Evolutionary conservation across 2,329 filamentous ascomycete species (phyloP).

Genomic region (Cryphonectria carpinicola): DNA sequence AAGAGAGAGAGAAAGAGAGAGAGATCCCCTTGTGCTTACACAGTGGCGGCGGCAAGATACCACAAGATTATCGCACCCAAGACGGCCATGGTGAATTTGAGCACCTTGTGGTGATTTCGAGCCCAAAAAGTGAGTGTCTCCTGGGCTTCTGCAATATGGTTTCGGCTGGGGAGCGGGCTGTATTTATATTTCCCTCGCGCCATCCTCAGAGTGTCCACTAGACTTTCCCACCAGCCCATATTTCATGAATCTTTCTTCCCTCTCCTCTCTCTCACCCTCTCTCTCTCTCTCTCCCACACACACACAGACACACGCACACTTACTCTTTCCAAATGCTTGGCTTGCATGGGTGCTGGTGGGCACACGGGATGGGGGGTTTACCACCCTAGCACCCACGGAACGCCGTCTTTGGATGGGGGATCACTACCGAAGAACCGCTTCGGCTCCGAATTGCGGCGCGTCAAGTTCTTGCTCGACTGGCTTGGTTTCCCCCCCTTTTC

Average conservation of each 20-base stretch:
- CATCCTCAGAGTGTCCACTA: slow-evolving; percentile 29
- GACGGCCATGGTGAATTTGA: slow-evolving; percentile 32
- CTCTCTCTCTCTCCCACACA: too few relatives aligned
- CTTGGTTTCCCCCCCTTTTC: neutral
- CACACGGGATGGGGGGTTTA: neutral
- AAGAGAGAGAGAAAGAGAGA: neutral
- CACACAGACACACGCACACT: neutral
- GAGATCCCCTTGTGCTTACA: slow-evolving; percentile 31
- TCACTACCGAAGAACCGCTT: neutral
- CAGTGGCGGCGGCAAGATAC: slow-evolving; percentile 33
- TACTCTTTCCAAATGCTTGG: too few relatives aligned
- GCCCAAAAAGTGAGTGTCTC: slow-evolving; percentile 31
- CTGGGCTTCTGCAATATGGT: slow-evolving; percentile 27
- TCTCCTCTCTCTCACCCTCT: neutral
- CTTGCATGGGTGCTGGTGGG: neutral
- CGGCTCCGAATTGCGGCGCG: neutral
- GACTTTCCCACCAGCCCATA: slow-evolving; percentile 12
- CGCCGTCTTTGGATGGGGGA: neutral
- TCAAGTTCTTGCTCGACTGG: neutral
- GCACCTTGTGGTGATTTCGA: slow-evolving; percentile 29
- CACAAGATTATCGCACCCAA: slow-evolving; percentile 32
- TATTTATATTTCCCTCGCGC: slow-evolving; percentile 36
- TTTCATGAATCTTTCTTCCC: neutral
- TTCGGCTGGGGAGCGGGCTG: slow-evolving; percentile 31
- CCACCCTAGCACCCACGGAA: neutral